Base-by-base conservation (phyloP, 768 basidiomycete species). In the Suillus brevipes region DNA sequence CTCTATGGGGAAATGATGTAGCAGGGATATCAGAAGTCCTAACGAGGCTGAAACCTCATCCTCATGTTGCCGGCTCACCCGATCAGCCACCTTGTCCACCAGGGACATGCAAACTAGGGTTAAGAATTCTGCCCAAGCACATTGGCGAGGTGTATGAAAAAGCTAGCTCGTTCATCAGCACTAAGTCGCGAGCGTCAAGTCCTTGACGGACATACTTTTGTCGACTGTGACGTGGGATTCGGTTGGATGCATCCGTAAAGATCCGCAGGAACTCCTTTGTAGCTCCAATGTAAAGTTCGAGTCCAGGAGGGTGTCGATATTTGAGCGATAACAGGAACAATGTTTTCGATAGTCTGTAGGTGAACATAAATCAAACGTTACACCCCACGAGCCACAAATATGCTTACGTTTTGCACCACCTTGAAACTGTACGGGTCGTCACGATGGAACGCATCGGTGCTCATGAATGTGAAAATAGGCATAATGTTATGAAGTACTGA, bases 381-480 rank as follows among this genome's bases (percentile, higher is more conserved):
- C 58, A 60, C 12, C 28, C 31, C 25, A 61, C 13, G 6, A 14
- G 57, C n/a, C 12, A 59, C 47, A 13, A 25, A 14, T 6, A 25
- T 3, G 58, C 79, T 52, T 62, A 94, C 95, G 83, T 91, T 92
- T 74, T 98, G 95, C 2, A 99, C 93, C 10, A 99, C 95, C 43
- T 88, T 87, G 82, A 97, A 97, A 72, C 92, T 96, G 78, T 97
- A 96, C 0, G 91, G 86, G 73, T 99, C 97, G 69, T 99, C 97
- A 56, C 95, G 86, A 72, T 97, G 97, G 81, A 98, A 93, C 20
- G 98, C 89, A 67, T 94, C 95, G n/a, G 96, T 94, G 23, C 97
- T 96, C 94, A 99, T 98, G 79, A 98, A 99, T 0, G 96, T 98
- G 81, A 99, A 99, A 53, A 99, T 89, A 4, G 97, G 97, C 94